These are phyloP conservation scores for Capsicum rhomboideum DNA, from an alignment of 257 asterid species.

Conservation along the genomic window DNA sequence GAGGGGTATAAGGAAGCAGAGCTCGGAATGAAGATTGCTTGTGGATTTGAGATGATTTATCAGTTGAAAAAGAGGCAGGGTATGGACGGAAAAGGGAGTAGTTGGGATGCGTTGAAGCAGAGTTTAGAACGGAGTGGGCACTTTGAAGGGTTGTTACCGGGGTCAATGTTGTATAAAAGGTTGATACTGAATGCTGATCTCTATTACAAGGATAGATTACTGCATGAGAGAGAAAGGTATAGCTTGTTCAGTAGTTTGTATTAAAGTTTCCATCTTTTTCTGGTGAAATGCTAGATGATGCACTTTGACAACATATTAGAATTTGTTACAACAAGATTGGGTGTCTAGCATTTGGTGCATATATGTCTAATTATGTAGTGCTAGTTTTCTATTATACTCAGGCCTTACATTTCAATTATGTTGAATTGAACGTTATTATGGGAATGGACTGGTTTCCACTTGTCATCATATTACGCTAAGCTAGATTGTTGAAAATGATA, in stretches of 20 bases:
- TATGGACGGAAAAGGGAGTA: conserved; percentile 80
- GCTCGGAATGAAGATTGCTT: conserved; percentile 79
- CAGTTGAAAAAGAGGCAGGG: conserved; percentile 72
- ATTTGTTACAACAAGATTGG: not conserved
- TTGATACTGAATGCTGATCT: conserved; percentile 70
- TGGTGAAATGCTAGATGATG: not conserved
- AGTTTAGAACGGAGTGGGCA: conserved; percentile 66
- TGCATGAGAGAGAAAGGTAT: conserved; percentile 58
- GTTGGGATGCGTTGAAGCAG: conserved; percentile 75
- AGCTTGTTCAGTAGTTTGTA: not conserved
- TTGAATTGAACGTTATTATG: too few relatives aligned
- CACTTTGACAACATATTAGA: not conserved
- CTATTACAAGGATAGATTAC: conserved; percentile 50
- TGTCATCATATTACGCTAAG: too few relatives aligned
- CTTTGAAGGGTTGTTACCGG: conserved; percentile 71
- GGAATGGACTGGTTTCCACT: too few relatives aligned
- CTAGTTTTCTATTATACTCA: too few relatives aligned
- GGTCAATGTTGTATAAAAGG: conserved; percentile 66
- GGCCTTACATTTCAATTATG: too few relatives aligned
- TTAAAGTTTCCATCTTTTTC: too few relatives aligned
- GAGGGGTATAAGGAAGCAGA: conserved; percentile 69
- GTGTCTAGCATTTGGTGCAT: not conserved
- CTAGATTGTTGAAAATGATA: not conserved
- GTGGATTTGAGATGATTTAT: conserved; percentile 95
- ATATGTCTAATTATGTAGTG: too few relatives aligned